Evolutionary conservation across 805 yeast genomes (phyloP).

Genomic region (Maudiozyma saulgeensis): DNA sequence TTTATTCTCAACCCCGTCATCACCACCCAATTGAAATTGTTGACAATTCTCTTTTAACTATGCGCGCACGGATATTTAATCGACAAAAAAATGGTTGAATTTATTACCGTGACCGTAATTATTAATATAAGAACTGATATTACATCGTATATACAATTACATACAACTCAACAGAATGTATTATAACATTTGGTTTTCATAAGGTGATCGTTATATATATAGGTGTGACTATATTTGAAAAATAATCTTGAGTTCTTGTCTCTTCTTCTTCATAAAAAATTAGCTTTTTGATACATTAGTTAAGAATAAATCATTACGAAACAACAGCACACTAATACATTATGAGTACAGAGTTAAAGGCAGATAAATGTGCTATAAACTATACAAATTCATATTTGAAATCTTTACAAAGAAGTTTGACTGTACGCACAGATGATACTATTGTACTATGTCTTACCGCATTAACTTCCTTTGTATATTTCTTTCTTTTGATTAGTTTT

Average conservation of each 20-base stretch:
- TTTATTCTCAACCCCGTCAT: neutral
- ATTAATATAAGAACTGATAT: neutral
- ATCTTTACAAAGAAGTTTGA: neutral
- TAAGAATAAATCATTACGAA: neutral
- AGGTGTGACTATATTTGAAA: too few relatives aligned
- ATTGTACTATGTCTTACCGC: constrained; percentile 4
- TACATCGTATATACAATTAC: neutral
- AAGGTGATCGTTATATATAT: too few relatives aligned
- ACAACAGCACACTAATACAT: neutral
- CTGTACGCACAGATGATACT: constrained; percentile 4
- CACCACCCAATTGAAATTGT: neutral
- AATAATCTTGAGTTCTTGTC: too few relatives aligned
- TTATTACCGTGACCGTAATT: neutral
- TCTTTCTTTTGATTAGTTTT: constrained; percentile 14
- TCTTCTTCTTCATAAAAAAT: too few relatives aligned
- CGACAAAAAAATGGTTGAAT: neutral
- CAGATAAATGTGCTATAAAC: neutral
- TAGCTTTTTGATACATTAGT: too few relatives aligned
- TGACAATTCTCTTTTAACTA: neutral
- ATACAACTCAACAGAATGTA: neutral
- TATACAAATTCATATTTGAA: constrained; percentile 6
- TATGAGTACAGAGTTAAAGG: neutral
- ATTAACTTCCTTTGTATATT: constrained; percentile 1
- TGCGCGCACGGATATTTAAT: neutral
- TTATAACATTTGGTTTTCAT: too few relatives aligned